Evolutionary conservation across 208 protist species (phyloP).

Genomic region (Trypanosoma congolense): DNA sequence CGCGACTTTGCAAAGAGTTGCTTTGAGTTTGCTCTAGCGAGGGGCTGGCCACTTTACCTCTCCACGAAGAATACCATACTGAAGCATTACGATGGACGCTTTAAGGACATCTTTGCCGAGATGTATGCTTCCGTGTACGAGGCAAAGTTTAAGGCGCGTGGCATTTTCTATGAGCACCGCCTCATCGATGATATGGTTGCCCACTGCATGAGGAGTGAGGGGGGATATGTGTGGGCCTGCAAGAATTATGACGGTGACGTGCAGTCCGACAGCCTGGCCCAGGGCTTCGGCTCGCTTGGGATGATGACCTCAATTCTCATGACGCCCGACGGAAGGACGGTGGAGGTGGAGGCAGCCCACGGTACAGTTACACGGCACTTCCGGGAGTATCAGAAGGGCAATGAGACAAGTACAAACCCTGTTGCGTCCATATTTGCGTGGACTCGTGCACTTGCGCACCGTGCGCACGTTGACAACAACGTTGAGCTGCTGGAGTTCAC

Average conservation of each 20-base stretch:
- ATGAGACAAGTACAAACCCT: constrained; percentile 88
- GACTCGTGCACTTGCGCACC: constrained; percentile 80
- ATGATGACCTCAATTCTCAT: constrained; percentile 91
- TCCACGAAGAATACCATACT: constrained; percentile 93
- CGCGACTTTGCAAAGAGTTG: constrained; percentile 78
- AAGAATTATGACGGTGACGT: constrained; percentile 96
- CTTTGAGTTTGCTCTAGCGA: constrained; percentile 72
- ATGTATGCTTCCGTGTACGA: constrained; percentile 66
- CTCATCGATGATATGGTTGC: constrained; percentile 94
- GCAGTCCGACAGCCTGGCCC: constrained; percentile 85
- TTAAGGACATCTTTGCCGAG: constrained; percentile 88
- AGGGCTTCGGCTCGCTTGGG: constrained; percentile 88
- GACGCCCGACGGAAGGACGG: constrained; percentile 79
- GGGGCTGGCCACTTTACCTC: constrained; percentile 76
- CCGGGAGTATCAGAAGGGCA: constrained; percentile 75
- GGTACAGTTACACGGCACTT: constrained; percentile 91
- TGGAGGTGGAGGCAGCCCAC: constrained; percentile 90
- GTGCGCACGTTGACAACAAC: constrained; percentile 51
- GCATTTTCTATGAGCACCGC: constrained; percentile 88
- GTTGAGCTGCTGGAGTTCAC: constrained; percentile 74
- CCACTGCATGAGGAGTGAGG: constrained; percentile 38
- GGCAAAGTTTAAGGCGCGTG: constrained; percentile 30
- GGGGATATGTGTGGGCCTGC: constrained; percentile 91
- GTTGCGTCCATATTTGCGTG: constrained; percentile 91
- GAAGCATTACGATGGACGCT: constrained; percentile 90